Evolutionary conservation across 352 stramenopile genomes (phyloP).

Genomic region (Elongisporangium undulatum): DNA sequence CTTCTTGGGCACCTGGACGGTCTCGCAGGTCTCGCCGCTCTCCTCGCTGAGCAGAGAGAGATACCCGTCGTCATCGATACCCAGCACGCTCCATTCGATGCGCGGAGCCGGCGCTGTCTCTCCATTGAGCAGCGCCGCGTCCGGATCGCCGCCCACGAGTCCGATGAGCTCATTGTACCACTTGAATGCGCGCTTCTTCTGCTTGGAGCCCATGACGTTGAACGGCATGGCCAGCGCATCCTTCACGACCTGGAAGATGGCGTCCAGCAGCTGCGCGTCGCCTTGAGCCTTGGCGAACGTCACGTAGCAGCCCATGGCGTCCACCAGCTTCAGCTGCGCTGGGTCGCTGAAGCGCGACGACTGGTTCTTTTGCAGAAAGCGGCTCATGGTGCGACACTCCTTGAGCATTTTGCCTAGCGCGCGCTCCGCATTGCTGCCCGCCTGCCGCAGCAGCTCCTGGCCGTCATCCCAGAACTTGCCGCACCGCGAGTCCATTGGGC

Average conservation of each 20-base stretch:
- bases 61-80: constrained; percentile 71
- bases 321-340: constrained; percentile 77
- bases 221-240: constrained; percentile 83
- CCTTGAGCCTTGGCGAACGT: constrained; percentile 45
- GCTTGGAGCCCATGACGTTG: constrained; percentile 72
- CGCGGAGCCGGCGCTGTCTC: constrained; percentile 9
- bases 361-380: constrained; percentile 80
- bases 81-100: constrained; percentile 62
- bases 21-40: constrained; percentile 63
- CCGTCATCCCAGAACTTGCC: constrained; percentile 78
- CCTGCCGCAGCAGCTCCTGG: constrained; percentile 36
- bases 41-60: constrained; percentile 63
- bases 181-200: constrained; percentile 81
- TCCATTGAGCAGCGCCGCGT: constrained; percentile 15
- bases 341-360: constrained; percentile 67
- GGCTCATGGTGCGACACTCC: constrained; percentile 67
- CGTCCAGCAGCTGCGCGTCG: constrained; percentile 46
- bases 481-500: constrained; percentile 56
- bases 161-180: constrained; percentile 83
- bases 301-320: constrained; percentile 66
- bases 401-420: constrained; percentile 54
- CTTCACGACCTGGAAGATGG: constrained; percentile 65
- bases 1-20: constrained; percentile 65
- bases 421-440: constrained; percentile 10
- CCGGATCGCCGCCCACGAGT: constrained; percentile 40